A percentile compares a stretch with the other conserved stretches of the same genome.
Conservation (phyloP, 495 filamentous ascomycete species). For the Tuber umbilicatum region DNA sequence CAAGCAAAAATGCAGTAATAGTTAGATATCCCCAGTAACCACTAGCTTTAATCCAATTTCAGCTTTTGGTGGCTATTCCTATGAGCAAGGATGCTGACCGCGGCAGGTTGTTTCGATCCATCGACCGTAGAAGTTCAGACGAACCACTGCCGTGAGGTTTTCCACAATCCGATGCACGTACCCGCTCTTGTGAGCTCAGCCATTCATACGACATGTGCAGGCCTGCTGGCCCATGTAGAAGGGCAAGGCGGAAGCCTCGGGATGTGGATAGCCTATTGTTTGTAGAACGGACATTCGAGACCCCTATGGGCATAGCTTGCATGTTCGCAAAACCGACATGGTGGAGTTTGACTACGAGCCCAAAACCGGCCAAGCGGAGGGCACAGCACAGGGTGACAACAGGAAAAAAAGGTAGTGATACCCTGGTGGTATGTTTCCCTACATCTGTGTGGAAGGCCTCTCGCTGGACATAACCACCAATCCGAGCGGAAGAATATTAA, state of each 20-base stretch:
- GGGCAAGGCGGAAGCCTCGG: slow-evolving; percentile 16
- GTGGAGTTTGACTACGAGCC: slow-evolving; percentile 2
- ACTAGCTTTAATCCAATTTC: slow-evolving; percentile 2
- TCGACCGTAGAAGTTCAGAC: slow-evolving; percentile 20
- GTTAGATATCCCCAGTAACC: not conserved
- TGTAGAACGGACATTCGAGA: slow-evolving; percentile 17
- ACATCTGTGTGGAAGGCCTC: slow-evolving; percentile 9
- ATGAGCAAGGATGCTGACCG: slow-evolving; percentile 4
- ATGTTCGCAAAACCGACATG: not conserved
- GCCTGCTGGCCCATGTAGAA: slow-evolving; percentile 5
- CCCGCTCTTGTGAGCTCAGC: slow-evolving; percentile 8
- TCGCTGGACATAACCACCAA: not conserved
- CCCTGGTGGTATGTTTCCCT: not conserved
- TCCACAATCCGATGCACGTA: slow-evolving; percentile 14
- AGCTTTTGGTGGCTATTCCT: not conserved
- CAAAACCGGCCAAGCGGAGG: not conserved
- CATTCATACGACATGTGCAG: slow-evolving; percentile 21
- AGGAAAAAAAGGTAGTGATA: slow-evolving; percentile 13
- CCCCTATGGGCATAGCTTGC: not conserved
- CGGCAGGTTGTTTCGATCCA: not conserved
- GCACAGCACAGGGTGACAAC: not conserved
- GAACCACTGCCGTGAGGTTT: slow-evolving; percentile 23
- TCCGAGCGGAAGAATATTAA: slow-evolving; percentile 14
- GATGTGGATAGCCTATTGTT: slow-evolving; percentile 15
- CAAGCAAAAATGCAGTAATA: not conserved